Evolutionary conservation across 768 basidiomycete genomes (phyloP), one percentile per base, ranked within the genome.

Genomic region (Lentinus tigrinus): DNA sequence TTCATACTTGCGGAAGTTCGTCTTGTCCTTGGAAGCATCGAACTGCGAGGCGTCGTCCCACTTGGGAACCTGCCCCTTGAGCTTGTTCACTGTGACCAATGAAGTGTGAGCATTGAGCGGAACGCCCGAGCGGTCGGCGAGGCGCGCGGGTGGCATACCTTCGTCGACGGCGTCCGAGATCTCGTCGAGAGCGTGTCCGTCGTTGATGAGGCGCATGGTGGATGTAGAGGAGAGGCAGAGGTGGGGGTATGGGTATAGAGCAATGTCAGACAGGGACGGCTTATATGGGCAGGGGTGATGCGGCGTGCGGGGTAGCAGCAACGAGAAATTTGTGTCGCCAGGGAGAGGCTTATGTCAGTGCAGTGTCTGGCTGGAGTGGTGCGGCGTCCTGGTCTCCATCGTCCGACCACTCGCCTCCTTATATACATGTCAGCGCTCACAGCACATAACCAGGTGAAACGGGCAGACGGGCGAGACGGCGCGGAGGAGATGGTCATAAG

Each of bases 1-100:
- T 42, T 89, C 85, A 65, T 91, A 92, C 71, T 89, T 79, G 26
- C 89, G 81, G 73, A 91, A 92, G 51, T 74, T 66, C 11, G 78
- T 58, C 71, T 90, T 91, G 75, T 91, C 85, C 64, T 85, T 88
- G 0, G 73, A 69, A 19, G 78, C 74, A 68, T 85, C 85, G 64
- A 89, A 85, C 51, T 78, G 70, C 5, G 88, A 80, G 46, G 76
- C 63, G 2, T 80, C 81, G 63, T 86, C 75, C 86, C 85, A 71
- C 13, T 52, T 50, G n/a, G 43, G 21, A 21, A 77, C 61, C 50
- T 78, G 79, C 27, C 82, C 84, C 69, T 85, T 89, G 40, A 89
- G 74, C 36, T 83, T 78, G 66, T 91, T 91, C 36, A 91, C 89
- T 90, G 47, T 31, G 27, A 14, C 17, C 19, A 23, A 11, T 11